Conservation (phyloP, 1,284 basidiomycete species). For the Lentinula novae-zelandiae region DNA sequence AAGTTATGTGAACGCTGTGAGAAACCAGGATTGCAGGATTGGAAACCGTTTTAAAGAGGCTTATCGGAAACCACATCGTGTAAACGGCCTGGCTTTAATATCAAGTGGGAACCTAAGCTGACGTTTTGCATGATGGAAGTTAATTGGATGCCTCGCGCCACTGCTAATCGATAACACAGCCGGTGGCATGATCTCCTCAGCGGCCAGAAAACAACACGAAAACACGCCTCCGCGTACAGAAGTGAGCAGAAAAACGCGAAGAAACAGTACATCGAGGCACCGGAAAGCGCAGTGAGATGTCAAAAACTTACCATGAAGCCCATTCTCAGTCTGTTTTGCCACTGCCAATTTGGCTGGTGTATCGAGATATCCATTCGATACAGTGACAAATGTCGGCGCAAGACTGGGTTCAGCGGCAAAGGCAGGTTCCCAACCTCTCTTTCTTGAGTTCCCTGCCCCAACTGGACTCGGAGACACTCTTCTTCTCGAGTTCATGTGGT, state of each 20-base stretch:
- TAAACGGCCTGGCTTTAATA: slow-evolving; percentile 4
- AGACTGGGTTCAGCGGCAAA: slow-evolving; percentile 45
- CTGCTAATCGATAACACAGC: not conserved
- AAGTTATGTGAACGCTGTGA: not conserved
- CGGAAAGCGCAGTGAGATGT: not conserved
- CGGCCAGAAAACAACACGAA: slow-evolving; percentile 31
- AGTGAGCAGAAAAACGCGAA: slow-evolving; percentile 4
- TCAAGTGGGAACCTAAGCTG: slow-evolving; percentile 5
- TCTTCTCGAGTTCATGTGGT: slow-evolving; percentile 2
- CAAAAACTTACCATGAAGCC: slow-evolving; percentile 27
- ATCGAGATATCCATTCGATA: slow-evolving; percentile 59
- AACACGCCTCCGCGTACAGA: slow-evolving; percentile 34
- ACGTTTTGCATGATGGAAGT: not conserved
- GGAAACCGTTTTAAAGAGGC: not conserved
- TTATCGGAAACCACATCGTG: slow-evolving; percentile 1
- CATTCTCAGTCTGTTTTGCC: slow-evolving; percentile 24
- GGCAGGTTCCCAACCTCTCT: slow-evolving; percentile 69
- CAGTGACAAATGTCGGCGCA: slow-evolving; percentile 47
- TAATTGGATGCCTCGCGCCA: not conserved
- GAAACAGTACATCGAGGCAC: not conserved
- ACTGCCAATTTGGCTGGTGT: slow-evolving; percentile 62
- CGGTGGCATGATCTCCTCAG: not conserved
- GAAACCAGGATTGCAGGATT: not conserved
- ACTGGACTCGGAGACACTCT: not conserved
- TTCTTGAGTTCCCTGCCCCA: slow-evolving; percentile 30